Base-by-base conservation (phyloP, 2,329 filamentous ascomycete species). In the Taxawa tesnikishii region DNA sequence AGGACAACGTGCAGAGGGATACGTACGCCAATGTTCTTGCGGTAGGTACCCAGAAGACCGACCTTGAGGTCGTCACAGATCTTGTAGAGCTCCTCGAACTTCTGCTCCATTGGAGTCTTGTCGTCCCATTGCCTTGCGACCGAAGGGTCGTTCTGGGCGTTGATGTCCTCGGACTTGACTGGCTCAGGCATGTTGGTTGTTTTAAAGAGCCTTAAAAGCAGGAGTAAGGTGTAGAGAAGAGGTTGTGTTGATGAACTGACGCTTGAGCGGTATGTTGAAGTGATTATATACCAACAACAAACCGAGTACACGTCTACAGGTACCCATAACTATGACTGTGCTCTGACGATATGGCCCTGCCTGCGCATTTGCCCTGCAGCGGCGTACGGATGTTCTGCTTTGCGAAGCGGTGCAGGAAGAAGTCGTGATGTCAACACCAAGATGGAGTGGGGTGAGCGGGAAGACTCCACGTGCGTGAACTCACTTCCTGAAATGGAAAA, bases 61-160 rank as follows among this genome's bases (percentile, higher is more conserved):
- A 64, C 56, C 42, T 65, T 64, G 34, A 60, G 51, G 23, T 49
- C 46, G 39, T 68, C 64, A 27, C 56, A 55, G n/a, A 63, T 48
- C 24, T 54, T 46, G 50, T 62, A 67, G 30, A 67, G 56, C 30
- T 67, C 60, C 32, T 62, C 49, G 44, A 64, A 58, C 38, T 67
- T 63, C 40, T 60, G 44, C n/a, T 55, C 52, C 18, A 53, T 54
- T 15, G 61, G 54, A 4, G 60, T 56, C 18, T 58, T 42, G 31
- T 44, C 51, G 45, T 68, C 64, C 32, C 55, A 65, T 45, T 68
- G 64, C 44, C 65, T 67, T n/a, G 56, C 40, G 34, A 66, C 59
- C 2, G 59, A 59, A 15, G 64, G 62, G 42, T 68, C 64, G 28
- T 48, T 58, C 37, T 58, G 41, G 26, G 58, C 55, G 39, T 54